Evolutionary conservation across 352 stramenopile species (phyloP).

Genomic region (Pythium scleroteichum): DNA sequence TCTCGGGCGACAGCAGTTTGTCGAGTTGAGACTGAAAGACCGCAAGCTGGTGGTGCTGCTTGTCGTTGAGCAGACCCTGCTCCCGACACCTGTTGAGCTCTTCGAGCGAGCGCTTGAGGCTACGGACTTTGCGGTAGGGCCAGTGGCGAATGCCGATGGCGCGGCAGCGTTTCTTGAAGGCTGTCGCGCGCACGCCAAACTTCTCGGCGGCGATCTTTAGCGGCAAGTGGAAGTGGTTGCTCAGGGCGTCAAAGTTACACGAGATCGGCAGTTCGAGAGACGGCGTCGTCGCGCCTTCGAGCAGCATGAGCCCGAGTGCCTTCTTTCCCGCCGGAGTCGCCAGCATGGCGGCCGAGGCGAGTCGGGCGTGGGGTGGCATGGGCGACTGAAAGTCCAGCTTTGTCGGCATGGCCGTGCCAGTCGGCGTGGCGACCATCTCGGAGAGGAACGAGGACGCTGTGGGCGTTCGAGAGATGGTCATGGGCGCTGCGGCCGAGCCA

Average conservation of each 20-base stretch:
- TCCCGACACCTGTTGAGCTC: conserved; percentile 67
- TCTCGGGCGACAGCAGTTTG: conserved; percentile 75
- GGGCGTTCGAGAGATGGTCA: neutral
- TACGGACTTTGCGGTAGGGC: conserved; percentile 64
- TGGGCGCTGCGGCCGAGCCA: neutral
- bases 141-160: conserved; percentile 65
- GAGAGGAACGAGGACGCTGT: conserved; percentile 10
- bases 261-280: conserved; percentile 33
- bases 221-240: conserved; percentile 57
- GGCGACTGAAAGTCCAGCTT: conserved; percentile 36
- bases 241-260: conserved; percentile 45
- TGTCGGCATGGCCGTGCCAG: conserved; percentile 9
- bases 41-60: conserved; percentile 67
- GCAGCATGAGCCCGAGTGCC: conserved; percentile 25
- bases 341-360: conserved; percentile 21
- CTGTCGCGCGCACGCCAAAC: conserved; percentile 58
- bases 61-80: conserved; percentile 67
- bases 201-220: conserved; percentile 62
- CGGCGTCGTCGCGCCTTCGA: conserved; percentile 25
- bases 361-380: conserved; percentile 26
- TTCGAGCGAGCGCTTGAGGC: conserved; percentile 56
- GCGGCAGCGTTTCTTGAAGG: conserved; percentile 63
- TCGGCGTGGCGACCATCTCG: conserved; percentile 26
- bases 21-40: conserved; percentile 76
- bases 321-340: conserved; percentile 21